A percentile compares a stretch with the other conserved stretches of the same genome.
phyloP scores from a whole-genome alignment of 2,329 filamentous ascomycete genomes.

The Paraphaeosphaeria minitans region DNA sequence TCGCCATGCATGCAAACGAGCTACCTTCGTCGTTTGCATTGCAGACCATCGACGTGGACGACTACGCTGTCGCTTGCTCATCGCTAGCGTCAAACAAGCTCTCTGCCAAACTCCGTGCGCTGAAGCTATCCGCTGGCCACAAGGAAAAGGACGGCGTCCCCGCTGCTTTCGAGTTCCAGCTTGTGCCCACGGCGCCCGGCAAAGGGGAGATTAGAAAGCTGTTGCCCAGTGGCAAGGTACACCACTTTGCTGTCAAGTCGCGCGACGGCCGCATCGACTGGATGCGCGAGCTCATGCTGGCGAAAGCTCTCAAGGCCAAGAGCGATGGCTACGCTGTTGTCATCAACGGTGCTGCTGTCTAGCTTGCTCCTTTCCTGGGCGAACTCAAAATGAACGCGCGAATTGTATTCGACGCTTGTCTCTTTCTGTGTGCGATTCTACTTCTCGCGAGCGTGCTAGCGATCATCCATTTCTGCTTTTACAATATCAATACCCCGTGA shows the following conservation, averaged over 20 bases:
- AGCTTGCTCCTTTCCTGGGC: background rate
- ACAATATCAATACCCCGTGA: constrained; percentile 18
- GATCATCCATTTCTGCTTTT: constrained; percentile 16
- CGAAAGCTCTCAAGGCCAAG: constrained; percentile 85
- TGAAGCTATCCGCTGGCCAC: constrained; percentile 61
- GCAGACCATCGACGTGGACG: constrained; percentile 84
- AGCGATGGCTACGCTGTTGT: constrained; percentile 81
- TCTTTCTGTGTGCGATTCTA: constrained; percentile 9
- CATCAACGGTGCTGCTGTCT: constrained; percentile 66
- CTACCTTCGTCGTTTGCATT: constrained; percentile 66
- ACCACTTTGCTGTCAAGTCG: constrained; percentile 89
- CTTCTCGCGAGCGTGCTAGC: constrained; percentile 17
- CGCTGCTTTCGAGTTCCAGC: constrained; percentile 79
- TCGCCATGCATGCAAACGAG: constrained; percentile 69
- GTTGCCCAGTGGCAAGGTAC: constrained; percentile 69
- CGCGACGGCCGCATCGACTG: constrained; percentile 94
- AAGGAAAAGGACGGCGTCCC: constrained; percentile 63
- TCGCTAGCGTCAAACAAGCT: constrained; percentile 80
- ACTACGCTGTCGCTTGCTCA: constrained; percentile 86
- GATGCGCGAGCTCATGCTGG: constrained; percentile 93
- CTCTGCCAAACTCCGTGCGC: constrained; percentile 82
- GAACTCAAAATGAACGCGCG: background rate
- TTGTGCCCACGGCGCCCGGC: constrained; percentile 70
- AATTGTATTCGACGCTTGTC: background rate
- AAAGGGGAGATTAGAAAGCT: constrained; percentile 48